These are phyloP conservation scores for Stephania yunnanensis DNA, from an alignment of 164 flowering plant species.

Conservation along the genomic window DNA sequence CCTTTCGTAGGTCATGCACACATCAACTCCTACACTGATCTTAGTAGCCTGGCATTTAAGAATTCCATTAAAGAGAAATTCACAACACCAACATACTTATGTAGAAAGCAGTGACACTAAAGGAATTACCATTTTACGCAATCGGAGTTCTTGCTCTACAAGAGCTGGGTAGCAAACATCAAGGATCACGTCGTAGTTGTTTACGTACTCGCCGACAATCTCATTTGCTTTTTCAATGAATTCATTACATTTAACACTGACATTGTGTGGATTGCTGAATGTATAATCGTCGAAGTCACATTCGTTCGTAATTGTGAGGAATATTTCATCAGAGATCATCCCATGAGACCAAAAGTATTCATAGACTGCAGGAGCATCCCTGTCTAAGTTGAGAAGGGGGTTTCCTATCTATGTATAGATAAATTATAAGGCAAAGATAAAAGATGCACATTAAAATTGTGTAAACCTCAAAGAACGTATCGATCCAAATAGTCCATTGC, in stretches of 20 bases:
- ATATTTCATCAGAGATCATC: constrained; percentile 93
- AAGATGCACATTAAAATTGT: background rate
- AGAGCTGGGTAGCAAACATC: constrained; percentile 91
- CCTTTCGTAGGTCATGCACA: constrained; percentile 79
- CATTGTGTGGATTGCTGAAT: constrained; percentile 56
- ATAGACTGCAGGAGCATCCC: constrained; percentile 60
- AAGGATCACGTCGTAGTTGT: constrained; percentile 76
- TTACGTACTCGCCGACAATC: constrained; percentile 66
- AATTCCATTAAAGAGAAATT: background rate
- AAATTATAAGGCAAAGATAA: background rate
- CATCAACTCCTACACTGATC: constrained; percentile 87
- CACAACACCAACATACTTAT: background rate
- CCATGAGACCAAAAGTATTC: constrained; percentile 96
- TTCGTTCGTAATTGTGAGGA: constrained; percentile 61
- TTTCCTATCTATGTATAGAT: constrained; percentile 64
- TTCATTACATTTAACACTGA: constrained; percentile 38
- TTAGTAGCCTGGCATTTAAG: constrained; percentile 60
- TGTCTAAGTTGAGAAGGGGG: constrained; percentile 79
- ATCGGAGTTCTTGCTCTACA: constrained; percentile 84
- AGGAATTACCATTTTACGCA: constrained; percentile 57
- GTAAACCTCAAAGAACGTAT: background rate
- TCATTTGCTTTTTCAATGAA: constrained; percentile 48
- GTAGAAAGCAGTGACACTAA: background rate
- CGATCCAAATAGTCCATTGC: background rate
- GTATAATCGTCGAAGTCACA: constrained; percentile 80